Conservation (phyloP, 106 monocot genomes). For the Iris macrosiphon region DNA sequence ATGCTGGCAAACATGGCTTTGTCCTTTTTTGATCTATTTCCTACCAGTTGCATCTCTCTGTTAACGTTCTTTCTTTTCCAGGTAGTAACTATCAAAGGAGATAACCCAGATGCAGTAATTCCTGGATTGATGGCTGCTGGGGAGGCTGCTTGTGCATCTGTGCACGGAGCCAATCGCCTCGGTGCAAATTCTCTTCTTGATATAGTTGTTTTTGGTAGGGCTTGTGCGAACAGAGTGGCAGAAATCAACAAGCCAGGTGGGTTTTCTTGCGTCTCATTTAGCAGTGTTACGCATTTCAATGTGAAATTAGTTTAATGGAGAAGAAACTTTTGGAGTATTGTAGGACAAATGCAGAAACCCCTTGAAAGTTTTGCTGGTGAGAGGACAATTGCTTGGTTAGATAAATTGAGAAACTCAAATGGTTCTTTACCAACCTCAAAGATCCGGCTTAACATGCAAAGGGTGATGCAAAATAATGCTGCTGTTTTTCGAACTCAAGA, state of each 20-base stretch:
- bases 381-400: conserved; percentile 87
- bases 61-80: conserved; percentile 24
- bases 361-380: conserved; percentile 78
- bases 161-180: conserved; percentile 97
- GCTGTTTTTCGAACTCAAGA: conserved; percentile 97
- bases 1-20: too few species aligned
- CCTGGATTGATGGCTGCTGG: conserved; percentile 95
- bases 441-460: conserved; percentile 91
- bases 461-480: conserved; percentile 99
- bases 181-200: conserved; percentile 98
- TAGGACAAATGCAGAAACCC: conserved; percentile 80
- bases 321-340: neutral
- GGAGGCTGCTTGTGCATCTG: conserved; percentile 97
- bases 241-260: conserved; percentile 77
- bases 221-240: conserved; percentile 95
- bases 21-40: too few species aligned
- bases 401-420: conserved; percentile 87
- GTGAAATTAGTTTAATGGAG: neutral
- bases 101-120: conserved; percentile 77
- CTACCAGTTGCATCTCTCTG: too few species aligned
- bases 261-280: neutral
- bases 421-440: conserved; percentile 88
- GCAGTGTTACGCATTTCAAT: neutral
- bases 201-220: conserved; percentile 97
- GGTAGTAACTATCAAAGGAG: conserved; percentile 73